These are phyloP conservation scores for Thuidium tamariscinum DNA, from an alignment of 225 moss, liverwort and hornwort species.

Conservation along the genomic window DNA sequence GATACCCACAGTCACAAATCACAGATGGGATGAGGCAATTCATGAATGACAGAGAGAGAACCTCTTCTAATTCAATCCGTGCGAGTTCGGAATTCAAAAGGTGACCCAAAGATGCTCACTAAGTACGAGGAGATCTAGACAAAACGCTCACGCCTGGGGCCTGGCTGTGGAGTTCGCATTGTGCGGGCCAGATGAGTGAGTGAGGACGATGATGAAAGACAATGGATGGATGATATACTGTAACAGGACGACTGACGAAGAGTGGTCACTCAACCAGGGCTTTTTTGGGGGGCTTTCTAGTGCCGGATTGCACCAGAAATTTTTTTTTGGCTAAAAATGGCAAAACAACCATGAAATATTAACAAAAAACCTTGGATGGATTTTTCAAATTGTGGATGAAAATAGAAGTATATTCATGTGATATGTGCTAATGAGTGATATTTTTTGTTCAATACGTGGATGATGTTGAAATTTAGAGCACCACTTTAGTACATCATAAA, in stretches of 20 bases:
- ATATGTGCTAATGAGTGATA: too few species aligned
- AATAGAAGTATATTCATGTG: too few species aligned
- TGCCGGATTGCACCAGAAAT: too few species aligned
- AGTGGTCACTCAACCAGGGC: neutral
- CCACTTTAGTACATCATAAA: too few species aligned
- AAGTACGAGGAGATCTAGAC: conserved; percentile 17
- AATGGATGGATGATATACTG: neutral
- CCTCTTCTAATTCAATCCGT: neutral
- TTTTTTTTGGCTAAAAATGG: too few species aligned
- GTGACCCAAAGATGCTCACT: conserved; percentile 16
- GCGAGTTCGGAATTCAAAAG: neutral
- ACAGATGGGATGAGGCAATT: neutral
- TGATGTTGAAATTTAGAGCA: too few species aligned
- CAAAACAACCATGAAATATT: too few species aligned
- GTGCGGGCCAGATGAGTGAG: neutral
- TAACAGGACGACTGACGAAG: neutral
- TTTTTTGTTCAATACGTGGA: too few species aligned
- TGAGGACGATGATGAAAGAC: neutral
- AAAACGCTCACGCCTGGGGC: neutral
- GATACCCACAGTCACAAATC: neutral
- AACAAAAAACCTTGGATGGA: too few species aligned
- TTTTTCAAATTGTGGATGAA: too few species aligned
- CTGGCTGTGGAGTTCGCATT: neutral
- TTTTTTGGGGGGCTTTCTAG: too few species aligned
- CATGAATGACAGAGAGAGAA: neutral